Evolutionary conservation across 2,329 filamentous ascomycete genomes (phyloP), one percentile per base, ranked within the genome.

Genomic region (Fusarium keratoplasticum): DNA sequence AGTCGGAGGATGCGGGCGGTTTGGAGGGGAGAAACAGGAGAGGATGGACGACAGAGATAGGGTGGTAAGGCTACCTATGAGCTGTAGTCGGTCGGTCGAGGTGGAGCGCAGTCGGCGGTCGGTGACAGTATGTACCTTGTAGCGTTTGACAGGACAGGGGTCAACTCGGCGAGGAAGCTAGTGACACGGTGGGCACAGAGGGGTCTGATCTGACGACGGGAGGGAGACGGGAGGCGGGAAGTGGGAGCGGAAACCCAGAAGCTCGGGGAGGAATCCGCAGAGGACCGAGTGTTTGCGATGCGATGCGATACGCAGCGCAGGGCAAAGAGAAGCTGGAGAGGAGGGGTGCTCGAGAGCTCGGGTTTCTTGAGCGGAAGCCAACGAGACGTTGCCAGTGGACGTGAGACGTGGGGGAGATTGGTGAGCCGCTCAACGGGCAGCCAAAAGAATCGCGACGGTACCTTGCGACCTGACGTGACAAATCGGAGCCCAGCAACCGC

Each of bases 101-200:
- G 77, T 78, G 77, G 77, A 79, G 77, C 65, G 67, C 61, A 67
- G 75, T 74, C 74, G 70, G 76, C 65, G 76, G 76, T 78, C 70
- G 76, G 76, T 70, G 76, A 74, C 68, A 76, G 74, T 77, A 75
- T 70, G 70, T 76, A 71, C 73, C 72, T 72, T 62, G 76, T 78
- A 76, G 72, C 69, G 66, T 67, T 74, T 78, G 77, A 78, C 75
- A 73, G 72, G 70, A 73, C 70, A 76, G 71, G 72, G 72, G 73
- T 72, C 61, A 59, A 76, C 67, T 33, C 67, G 66, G 65, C 66
- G 61, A 71, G 64, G 67, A 68, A 72, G 71, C 73, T 76, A 76
- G 61, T 65, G 74, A 66, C 61, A 70, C 74, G 60, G 73, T 76
- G 70, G 70, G 54, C 68, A 72, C 61, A 62, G 52, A 61, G 62